Conservation (phyloP, 441 rosid genomes). For the Melastoma candidum region DNA sequence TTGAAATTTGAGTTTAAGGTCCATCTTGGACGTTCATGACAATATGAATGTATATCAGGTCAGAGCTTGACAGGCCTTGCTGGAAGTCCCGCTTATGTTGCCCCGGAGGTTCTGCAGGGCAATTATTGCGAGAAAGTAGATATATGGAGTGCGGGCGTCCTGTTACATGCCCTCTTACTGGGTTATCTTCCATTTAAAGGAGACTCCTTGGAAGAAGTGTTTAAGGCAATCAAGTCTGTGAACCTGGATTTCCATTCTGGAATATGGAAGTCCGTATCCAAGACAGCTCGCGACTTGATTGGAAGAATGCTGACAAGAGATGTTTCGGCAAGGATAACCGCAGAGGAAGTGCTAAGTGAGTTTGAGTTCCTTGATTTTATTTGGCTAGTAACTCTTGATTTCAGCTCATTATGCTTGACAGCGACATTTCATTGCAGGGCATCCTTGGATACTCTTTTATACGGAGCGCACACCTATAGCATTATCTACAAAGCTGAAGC, state of each 20-base stretch:
- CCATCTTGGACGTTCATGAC: not conserved
- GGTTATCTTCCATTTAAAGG: conserved; percentile 88
- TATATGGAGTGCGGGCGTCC: conserved; percentile 94
- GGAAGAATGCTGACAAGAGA: conserved; percentile 86
- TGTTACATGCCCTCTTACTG: conserved; percentile 64
- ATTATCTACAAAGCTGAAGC: conserved; percentile 50
- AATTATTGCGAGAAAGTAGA: conserved; percentile 86
- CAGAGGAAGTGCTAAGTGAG: conserved; percentile 90
- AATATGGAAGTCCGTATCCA: conserved; percentile 65
- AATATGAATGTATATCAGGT: conserved; percentile 34
- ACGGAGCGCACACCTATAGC: conserved; percentile 64
- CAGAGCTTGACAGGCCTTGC: conserved; percentile 79
- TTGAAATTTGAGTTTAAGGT: not conserved
- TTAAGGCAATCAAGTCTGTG: conserved; percentile 30
- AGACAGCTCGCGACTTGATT: conserved; percentile 74
- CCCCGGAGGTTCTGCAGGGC: conserved; percentile 78
- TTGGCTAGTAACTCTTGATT: too few species aligned
- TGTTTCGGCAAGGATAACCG: conserved; percentile 70
- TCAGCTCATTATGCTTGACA: too few species aligned
- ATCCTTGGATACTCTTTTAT: conserved; percentile 87
- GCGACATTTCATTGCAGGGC: conserved; percentile 35
- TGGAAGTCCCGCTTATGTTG: conserved; percentile 95
- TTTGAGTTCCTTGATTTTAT: conserved; percentile 3
- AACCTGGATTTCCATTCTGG: conserved; percentile 78
- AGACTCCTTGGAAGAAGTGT: conserved; percentile 62